Evolutionary conservation across 164 flowering plant genomes (phyloP), one percentile per base, ranked within the genome.

Genomic region (Amborella trichopoda): DNA sequence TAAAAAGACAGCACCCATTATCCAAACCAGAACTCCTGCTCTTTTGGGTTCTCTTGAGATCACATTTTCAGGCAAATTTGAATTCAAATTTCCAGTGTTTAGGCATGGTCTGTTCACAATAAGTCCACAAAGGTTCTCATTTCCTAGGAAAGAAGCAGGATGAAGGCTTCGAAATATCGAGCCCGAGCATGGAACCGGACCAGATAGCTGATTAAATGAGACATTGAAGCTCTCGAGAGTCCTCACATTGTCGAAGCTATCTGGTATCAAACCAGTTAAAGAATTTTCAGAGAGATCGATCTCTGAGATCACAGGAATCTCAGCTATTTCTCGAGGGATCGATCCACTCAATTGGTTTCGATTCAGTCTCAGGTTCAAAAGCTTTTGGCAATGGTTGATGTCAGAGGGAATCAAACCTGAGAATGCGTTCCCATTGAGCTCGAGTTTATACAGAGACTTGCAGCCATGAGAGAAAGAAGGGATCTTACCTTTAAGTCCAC

Each of bases 151-250:
- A 0, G 96, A 81, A 0, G 96, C 78, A 3, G 88, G 80, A 44
- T 82, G 90, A 20, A 91, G 60, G 37, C 63, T 76, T 3, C 75
- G 66, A 49, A 90, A 80, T 10, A 71, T 59, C 0, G 68, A 25
- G 17, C 93, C 83, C 40, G 85, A 52, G 0, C 72, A 61, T 0
- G 95, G 95, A 3, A 91, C 58, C 0, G 77, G 68, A 0, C 99
- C 96, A 16, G 82, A 71, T 26, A 93, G 80, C 33, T 28, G 49
- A 48, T 93, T 93, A 63, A 28, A 79, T 0, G 94, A 80, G 4
- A 93, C 94, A 55, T 93, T 77, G 69, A 93, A 88, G 36, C 42
- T 77, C 65, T 80, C 86, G 27, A 93, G 28, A 0, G 91, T 93
- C 11, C 52, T 61, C 52, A 78, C 77, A 39, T 77, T 82, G 23